Base-by-base conservation (phyloP, 2,329 filamentous ascomycete species). In the Metarhizium anisopliae region DNA sequence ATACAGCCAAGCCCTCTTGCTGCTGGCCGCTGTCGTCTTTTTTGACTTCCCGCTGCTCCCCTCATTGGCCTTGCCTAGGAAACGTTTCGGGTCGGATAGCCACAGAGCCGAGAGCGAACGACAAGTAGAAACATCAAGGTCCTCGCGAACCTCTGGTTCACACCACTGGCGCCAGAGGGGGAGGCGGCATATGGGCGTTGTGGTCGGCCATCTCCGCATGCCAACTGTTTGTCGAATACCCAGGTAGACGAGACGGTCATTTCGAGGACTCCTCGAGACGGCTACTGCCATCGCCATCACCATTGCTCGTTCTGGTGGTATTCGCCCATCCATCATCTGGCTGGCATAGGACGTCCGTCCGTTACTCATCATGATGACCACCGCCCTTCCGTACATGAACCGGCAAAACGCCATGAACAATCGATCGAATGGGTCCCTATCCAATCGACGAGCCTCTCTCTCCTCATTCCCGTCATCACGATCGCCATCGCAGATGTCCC, bases 381-480 rank as follows among this genome's bases (percentile, higher is more conserved):
- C 73, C 53, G 69, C 71, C 51, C 65, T 73, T 60, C 73, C 77
- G 54, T 73, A 73, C 61, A 66, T 75, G 58, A 68, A 71, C 58
- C 72, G 75, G 62, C 72, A 64, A 49, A 60, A 62, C 51, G 64
- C 64, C 66, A 68, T 73, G 63, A 72, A 63, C 54, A 65, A 64
- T 32, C 66, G 61, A 58, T 59, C 66, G 58, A 71, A 70, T 65
- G 65, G 61, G 59, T 68, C 66, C 38, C 54, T 64, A 52, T 58
- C 64, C 47, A 65, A 66, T 47, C 67, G 67, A 62, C 72, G 78
- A 64, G 77, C 80, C 47, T 87, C 85, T n/a, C 72, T 87, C 51
- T 81, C 83, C 30, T 86, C 84, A 47, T 83, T 86, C 64, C 80
- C 83, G 58, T 78, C 79, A 11, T 81, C 82, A 52, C 76, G 80